Evolutionary conservation across 2,329 filamentous ascomycete species (phyloP), one percentile per base, ranked within the genome.

Genomic region (Dothistroma pini): DNA sequence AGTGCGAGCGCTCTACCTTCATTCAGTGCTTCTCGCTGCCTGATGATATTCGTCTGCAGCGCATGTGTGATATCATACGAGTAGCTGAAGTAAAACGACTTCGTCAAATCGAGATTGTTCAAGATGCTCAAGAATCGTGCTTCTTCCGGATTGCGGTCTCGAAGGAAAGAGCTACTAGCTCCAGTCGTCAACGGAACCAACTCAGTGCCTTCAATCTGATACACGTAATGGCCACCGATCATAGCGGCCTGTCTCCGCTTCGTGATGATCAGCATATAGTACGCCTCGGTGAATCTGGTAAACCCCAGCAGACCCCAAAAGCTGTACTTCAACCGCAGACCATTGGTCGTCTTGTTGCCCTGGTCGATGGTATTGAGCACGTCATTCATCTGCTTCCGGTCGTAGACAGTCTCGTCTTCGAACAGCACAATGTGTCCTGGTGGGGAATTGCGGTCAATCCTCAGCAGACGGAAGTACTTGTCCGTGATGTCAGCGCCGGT

Each of bases 51-150:
- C 71, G 93, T 87, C 74, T 99, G 95, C 52, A 99, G 79, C 0
- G 92, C 96, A 57, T 88, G 86, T 0, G 95, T 99, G 67, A 97
- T 89, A 73, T 99, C 91, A 77, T 99, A 99, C 0, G 93, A 96
- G 74, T 97, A 97, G 78, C 93, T 97, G 79, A 97, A 99, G 76
- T 99, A 99, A 75, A 99, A 99, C 0, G 90, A 96, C 59, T 89
- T 85, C 0, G 89, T 92, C 62, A 99, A 79, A 74, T 99, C 95
- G 34, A 99, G 82, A 68, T 96, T 96, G 73, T 90, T 92, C 50
- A 99, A 81, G 56, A 97, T 97, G 29, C 86, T 84, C 35, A 97
- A 82, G 71, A 96, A 97, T 31, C 93, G 87, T 44, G 89, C 87
- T 76, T 99, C 95, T 74, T 97, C 93, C 0, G 90, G 85, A 69